Evolutionary conservation across 306 rosid species (phyloP).

Genomic region (Mimosa bimucronata): DNA sequence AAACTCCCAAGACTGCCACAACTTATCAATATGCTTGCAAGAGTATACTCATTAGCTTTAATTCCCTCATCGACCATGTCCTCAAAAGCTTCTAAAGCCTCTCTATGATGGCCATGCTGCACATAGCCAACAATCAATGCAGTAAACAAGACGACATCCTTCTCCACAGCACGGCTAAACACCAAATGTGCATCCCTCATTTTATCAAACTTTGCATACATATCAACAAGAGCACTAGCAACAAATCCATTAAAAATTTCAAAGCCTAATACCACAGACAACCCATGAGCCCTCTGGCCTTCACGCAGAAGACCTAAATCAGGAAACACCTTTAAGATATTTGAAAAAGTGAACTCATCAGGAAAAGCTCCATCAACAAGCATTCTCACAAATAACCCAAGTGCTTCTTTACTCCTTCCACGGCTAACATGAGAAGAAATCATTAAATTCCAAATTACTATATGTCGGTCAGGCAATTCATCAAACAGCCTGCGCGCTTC

Average conservation of each 20-base stretch:
- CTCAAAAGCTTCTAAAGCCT: too few relatives aligned
- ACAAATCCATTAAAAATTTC: constrained; percentile 62
- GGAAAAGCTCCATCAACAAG: constrained; percentile 58
- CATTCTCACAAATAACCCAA: constrained; percentile 53
- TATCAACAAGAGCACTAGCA: constrained; percentile 63
- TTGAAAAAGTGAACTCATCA: constrained; percentile 64
- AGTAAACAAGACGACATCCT: constrained; percentile 70
- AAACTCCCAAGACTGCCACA: too few relatives aligned
- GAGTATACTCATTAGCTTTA: too few relatives aligned
- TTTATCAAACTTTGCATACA: constrained; percentile 65
- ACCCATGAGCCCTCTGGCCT: constrained; percentile 63
- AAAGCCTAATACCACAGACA: constrained; percentile 65
- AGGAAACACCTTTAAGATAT: constrained; percentile 64
- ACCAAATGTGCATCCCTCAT: constrained; percentile 58
- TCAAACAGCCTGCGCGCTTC: constrained; percentile 67
- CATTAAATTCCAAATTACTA: constrained; percentile 65
- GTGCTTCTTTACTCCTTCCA: constrained; percentile 50
- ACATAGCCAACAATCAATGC: constrained; percentile 74
- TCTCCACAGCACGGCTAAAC: constrained; percentile 54
- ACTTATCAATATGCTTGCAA: too few relatives aligned
- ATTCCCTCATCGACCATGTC: too few relatives aligned
- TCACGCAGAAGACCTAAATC: constrained; percentile 42
- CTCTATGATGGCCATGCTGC: too few relatives aligned
- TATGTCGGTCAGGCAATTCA: constrained; percentile 52
- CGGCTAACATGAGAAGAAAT: constrained; percentile 51